Percentiles rank a stretch among this genome's conserved stretches.
These are phyloP conservation scores for Nadsonia fulvescens DNA, from an alignment of 805 yeast species.

Conservation along the genomic window DNA sequence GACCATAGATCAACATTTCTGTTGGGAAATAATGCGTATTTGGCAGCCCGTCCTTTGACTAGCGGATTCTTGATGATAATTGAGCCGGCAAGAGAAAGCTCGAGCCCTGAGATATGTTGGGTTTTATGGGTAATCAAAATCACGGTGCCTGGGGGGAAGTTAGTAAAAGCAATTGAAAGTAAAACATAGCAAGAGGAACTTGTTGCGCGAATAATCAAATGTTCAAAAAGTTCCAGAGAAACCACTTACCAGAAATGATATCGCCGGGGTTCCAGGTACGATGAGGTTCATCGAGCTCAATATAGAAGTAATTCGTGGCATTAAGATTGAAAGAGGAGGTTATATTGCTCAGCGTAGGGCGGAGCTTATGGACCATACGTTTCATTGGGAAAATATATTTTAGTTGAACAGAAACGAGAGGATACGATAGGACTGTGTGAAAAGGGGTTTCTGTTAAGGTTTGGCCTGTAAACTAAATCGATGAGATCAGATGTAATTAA, in stretches of 20 bases:
- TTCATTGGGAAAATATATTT: slow-evolving; percentile 5
- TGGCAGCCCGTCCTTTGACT: slow-evolving; percentile 15
- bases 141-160: slow-evolving; percentile 17
- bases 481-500: too few relatives aligned
- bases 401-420: too few relatives aligned
- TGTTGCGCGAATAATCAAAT: too few relatives aligned
- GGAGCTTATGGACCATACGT: slow-evolving; percentile 8
- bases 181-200: too few relatives aligned
- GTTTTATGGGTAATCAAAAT: slow-evolving; percentile 16
- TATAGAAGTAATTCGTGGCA: slow-evolving; percentile 32
- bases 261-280: slow-evolving; percentile 69
- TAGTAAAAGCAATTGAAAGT: too few relatives aligned
- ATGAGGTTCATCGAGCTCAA: slow-evolving; percentile 58
- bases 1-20: too few relatives aligned
- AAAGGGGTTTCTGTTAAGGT: too few relatives aligned
- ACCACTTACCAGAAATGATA: too few relatives aligned
- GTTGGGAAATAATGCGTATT: slow-evolving; percentile 15
- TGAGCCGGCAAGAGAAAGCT: slow-evolving; percentile 15
- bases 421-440: too few relatives aligned
- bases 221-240: too few relatives aligned
- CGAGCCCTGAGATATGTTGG: slow-evolving; percentile 10
- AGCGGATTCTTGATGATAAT: slow-evolving; percentile 15
- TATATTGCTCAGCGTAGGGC: slow-evolving; percentile 8
- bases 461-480: too few relatives aligned
- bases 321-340: slow-evolving; percentile 6